phyloP scores from a whole-genome alignment of 306 rosid genomes.

The Glycine soja region DNA sequence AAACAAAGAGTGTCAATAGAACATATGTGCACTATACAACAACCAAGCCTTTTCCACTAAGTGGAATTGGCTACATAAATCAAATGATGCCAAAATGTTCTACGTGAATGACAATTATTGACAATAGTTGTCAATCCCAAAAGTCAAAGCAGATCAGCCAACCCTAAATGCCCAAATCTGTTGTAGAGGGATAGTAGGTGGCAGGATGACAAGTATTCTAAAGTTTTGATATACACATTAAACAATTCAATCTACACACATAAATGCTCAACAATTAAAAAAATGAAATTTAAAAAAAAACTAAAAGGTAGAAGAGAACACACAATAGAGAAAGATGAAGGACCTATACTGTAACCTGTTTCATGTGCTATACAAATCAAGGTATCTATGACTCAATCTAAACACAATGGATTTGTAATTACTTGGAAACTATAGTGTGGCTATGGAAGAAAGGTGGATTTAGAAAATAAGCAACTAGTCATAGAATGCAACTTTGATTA shows the following conservation, averaged over 20 bases:
- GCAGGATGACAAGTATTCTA: not conserved
- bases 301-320: too few species aligned
- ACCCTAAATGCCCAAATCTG: not conserved
- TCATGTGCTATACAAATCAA: not conserved
- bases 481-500: slow-evolving; percentile 36
- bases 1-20: too few species aligned
- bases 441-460: slow-evolving; percentile 31
- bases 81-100: not conserved
- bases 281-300: too few species aligned
- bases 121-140: not conserved
- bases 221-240: not conserved
- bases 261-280: not conserved
- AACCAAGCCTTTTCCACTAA: not conserved
- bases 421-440: slow-evolving; percentile 7
- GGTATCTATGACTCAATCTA: slow-evolving; percentile 2
- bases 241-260: not conserved
- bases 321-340: not conserved
- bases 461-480: slow-evolving; percentile 16
- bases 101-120: not conserved
- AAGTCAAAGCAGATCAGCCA: not conserved
- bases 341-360: not conserved
- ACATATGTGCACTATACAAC: not conserved
- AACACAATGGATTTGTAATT: slow-evolving; percentile 18
- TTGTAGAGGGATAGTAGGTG: not conserved
- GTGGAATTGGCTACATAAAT: not conserved